These are phyloP conservation scores for Volvox africanus DNA, from an alignment of 139 green algal genomes.

Conservation along the genomic window DNA sequence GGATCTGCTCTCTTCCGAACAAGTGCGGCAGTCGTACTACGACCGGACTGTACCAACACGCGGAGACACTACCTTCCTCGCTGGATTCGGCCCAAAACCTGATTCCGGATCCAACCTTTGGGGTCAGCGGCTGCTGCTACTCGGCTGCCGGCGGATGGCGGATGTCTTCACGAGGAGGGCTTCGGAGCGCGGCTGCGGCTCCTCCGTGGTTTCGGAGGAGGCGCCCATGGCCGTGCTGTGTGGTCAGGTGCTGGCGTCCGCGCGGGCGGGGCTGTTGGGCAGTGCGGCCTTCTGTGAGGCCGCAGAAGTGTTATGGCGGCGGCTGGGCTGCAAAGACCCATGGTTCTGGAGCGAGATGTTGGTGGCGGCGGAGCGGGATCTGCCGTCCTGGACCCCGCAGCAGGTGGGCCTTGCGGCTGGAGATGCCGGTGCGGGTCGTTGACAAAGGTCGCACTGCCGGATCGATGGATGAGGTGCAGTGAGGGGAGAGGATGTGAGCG, in stretches of 20 bases:
- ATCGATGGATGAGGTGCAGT: too few relatives aligned
- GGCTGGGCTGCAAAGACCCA: background rate
- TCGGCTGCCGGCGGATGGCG: background rate
- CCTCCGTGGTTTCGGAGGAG: too few relatives aligned
- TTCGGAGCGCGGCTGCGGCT: too few relatives aligned
- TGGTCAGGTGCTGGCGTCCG: background rate
- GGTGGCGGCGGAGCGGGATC: background rate
- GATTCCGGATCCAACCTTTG: background rate
- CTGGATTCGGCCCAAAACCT: too few relatives aligned
- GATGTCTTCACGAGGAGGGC: background rate
- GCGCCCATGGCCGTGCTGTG: background rate
- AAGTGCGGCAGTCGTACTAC: too few relatives aligned
- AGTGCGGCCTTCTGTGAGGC: background rate
- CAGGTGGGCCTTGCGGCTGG: background rate
- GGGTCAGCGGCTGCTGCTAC: slow-evolving; percentile 27
- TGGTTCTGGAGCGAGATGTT: slow-evolving; percentile 19
- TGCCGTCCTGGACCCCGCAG: background rate
- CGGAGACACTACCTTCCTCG: too few relatives aligned
- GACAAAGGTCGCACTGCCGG: too few relatives aligned
- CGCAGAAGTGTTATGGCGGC: slow-evolving; percentile 2
- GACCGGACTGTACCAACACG: too few relatives aligned
- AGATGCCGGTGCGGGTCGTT: background rate
- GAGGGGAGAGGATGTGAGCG: too few relatives aligned
- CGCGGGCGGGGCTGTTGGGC: background rate
- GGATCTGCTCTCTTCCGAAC: too few relatives aligned